Conservation (phyloP, 1,284 basidiomycete genomes). For the Marasmius tenuissimus region DNA sequence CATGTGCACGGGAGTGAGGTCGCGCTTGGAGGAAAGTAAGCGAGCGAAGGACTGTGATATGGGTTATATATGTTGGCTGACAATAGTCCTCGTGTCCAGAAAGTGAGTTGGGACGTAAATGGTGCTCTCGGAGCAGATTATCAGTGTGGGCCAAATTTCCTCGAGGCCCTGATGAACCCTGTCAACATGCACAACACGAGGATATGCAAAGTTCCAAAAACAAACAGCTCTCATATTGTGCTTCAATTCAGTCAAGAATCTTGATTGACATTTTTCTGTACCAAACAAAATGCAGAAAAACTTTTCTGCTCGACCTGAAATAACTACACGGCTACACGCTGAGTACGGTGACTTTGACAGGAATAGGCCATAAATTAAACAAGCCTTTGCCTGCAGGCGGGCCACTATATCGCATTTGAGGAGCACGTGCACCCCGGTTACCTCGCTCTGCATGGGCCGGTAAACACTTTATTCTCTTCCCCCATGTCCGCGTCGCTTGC, state of each 20-base stretch:
- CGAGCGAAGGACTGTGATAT: not conserved
- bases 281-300: not conserved
- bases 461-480: not conserved
- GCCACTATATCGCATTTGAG: too few relatives aligned
- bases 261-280: not conserved
- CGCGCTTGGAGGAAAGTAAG: slow-evolving; percentile 14
- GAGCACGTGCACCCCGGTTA: not conserved
- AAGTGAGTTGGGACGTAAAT: not conserved
- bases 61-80: slow-evolving; percentile 2
- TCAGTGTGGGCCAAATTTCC: slow-evolving; percentile 1
- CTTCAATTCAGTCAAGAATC: not conserved
- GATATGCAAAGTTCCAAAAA: not conserved
- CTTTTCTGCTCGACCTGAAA: not conserved
- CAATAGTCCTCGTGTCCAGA: not conserved
- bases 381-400: too few relatives aligned
- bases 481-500: slow-evolving; percentile 35
- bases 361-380: too few relatives aligned
- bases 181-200: not conserved
- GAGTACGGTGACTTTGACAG: too few relatives aligned
- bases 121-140: not conserved
- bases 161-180: not conserved
- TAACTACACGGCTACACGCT: too few relatives aligned
- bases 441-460: not conserved
- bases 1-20: slow-evolving; percentile 21
- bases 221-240: not conserved